Evolutionary conservation across 495 filamentous ascomycete genomes (phyloP).

Genomic region (Penicillium samsonianum): DNA sequence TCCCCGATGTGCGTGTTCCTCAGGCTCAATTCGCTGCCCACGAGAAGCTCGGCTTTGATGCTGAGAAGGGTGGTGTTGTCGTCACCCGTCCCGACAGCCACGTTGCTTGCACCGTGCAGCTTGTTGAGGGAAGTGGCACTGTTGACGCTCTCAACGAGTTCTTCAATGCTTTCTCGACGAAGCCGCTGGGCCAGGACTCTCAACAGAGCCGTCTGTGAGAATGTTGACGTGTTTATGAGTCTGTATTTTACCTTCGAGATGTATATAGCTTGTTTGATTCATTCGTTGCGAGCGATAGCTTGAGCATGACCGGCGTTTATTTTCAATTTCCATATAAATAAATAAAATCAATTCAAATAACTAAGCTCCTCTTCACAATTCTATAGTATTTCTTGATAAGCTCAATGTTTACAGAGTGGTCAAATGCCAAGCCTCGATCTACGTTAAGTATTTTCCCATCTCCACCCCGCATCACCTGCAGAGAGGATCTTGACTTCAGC

Average conservation of each 20-base stretch:
- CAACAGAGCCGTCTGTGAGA: slow-evolving; percentile 43
- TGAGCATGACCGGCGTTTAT: slow-evolving; percentile 42
- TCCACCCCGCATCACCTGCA: slow-evolving; percentile 32
- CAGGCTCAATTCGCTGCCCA: slow-evolving; percentile 73
- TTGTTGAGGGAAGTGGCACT: slow-evolving; percentile 74
- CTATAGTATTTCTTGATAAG: not conserved
- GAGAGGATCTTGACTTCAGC: slow-evolving; percentile 11
- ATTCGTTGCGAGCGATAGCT: slow-evolving; percentile 25
- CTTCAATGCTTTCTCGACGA: slow-evolving; percentile 66
- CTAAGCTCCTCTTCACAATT: not conserved
- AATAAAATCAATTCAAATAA: slow-evolving; percentile 3
- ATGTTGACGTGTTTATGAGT: slow-evolving; percentile 21
- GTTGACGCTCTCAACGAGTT: slow-evolving; percentile 82
- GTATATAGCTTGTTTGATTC: slow-evolving; percentile 27
- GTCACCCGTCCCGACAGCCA: slow-evolving; percentile 87
- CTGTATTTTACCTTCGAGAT: slow-evolving; percentile 21
- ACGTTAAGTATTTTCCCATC: slow-evolving; percentile 21
- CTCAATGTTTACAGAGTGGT: slow-evolving; percentile 7
- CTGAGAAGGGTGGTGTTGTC: slow-evolving; percentile 72
- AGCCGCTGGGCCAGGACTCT: slow-evolving; percentile 43
- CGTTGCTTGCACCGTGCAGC: slow-evolving; percentile 69
- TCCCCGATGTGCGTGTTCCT: slow-evolving; percentile 70
- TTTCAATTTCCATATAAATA: slow-evolving; percentile 16
- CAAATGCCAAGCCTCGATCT: slow-evolving; percentile 32
- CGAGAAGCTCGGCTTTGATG: slow-evolving; percentile 79